Percentiles rank a stretch among this genome's conserved stretches.
Evolutionary conservation across 768 basidiomycete genomes (phyloP).

Genomic region (Chalciporus chontae): DNA sequence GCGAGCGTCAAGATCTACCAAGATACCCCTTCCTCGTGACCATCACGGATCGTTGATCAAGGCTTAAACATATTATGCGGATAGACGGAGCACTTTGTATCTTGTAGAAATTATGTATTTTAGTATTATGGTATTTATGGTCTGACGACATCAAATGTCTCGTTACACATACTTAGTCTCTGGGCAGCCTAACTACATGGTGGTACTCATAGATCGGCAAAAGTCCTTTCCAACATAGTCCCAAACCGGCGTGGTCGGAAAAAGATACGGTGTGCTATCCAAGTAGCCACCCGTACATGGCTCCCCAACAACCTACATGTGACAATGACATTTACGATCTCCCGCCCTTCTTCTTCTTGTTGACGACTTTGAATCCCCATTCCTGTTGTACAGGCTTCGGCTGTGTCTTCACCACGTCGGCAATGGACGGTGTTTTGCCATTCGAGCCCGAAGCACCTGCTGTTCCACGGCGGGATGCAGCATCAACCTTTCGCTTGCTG

Average conservation of each 20-base stretch:
- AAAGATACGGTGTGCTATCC: conserved; percentile 16
- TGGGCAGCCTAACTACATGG: too few species aligned
- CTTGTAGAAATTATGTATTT: conserved; percentile 12
- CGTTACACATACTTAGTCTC: too few species aligned
- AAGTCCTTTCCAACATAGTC: too few species aligned
- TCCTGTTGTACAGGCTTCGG: conserved; percentile 74
- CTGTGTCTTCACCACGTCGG: conserved; percentile 86
- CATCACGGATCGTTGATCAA: neutral
- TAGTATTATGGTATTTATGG: neutral
- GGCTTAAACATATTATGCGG: neutral
- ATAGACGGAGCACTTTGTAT: conserved; percentile 12
- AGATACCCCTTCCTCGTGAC: conserved; percentile 25
- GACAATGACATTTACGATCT: conserved; percentile 38
- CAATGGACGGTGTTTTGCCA: conserved; percentile 66
- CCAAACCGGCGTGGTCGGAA: neutral
- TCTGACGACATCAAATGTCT: neutral
- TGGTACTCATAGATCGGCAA: too few species aligned
- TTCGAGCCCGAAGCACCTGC: conserved; percentile 30
- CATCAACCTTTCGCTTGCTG: conserved; percentile 81
- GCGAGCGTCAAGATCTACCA: conserved; percentile 73
- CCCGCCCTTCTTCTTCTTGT: conserved; percentile 90
- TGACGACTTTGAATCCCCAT: conserved; percentile 92
- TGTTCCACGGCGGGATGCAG: conserved; percentile 48
- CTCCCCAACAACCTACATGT: neutral
- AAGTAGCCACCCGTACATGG: conserved; percentile 18